A percentile compares a stretch with the other conserved stretches of the same genome.
phyloP scores from a whole-genome alignment of 495 filamentous ascomycete genomes.

The Trichoderma virens region DNA sequence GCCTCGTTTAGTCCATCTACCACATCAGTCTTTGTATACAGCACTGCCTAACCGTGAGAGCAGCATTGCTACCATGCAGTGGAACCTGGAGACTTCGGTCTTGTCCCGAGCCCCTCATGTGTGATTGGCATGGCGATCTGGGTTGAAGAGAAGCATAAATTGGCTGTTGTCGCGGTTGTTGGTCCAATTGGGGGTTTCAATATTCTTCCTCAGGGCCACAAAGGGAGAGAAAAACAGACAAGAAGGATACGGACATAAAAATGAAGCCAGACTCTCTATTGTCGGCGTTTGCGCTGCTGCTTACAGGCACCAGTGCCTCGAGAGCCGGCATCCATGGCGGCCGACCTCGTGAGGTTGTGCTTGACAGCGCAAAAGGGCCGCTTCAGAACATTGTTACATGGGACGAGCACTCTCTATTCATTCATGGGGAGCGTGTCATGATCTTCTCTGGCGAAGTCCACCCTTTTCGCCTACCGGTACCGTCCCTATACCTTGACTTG shows the following conservation, averaged over 20 bases:
- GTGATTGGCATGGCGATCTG: background rate
- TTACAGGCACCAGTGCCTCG: background rate
- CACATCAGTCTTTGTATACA: background rate
- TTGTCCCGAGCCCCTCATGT: background rate
- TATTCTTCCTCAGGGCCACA: too few relatives aligned
- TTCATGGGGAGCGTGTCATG: conserved; percentile 49
- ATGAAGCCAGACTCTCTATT: background rate
- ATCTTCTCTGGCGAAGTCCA: conserved; percentile 46
- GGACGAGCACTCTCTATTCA: conserved; percentile 49
- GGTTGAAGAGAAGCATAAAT: background rate
- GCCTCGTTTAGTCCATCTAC: background rate
- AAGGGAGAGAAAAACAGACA: too few relatives aligned
- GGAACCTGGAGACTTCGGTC: background rate
- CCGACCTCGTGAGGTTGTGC: background rate
- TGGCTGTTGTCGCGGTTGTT: background rate
- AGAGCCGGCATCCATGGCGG: background rate
- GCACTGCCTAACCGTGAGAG: background rate
- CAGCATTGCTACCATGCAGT: background rate
- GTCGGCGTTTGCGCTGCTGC: background rate
- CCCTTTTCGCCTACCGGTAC: conserved; percentile 19
- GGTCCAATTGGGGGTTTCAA: background rate
- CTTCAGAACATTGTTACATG: conserved; percentile 43
- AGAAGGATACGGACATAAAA: background rate
- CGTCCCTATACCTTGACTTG: conserved; percentile 54
- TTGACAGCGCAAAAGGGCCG: background rate